phyloP scores from a whole-genome alignment of 495 filamentous ascomycete genomes.

The Usnea hakonensis region DNA sequence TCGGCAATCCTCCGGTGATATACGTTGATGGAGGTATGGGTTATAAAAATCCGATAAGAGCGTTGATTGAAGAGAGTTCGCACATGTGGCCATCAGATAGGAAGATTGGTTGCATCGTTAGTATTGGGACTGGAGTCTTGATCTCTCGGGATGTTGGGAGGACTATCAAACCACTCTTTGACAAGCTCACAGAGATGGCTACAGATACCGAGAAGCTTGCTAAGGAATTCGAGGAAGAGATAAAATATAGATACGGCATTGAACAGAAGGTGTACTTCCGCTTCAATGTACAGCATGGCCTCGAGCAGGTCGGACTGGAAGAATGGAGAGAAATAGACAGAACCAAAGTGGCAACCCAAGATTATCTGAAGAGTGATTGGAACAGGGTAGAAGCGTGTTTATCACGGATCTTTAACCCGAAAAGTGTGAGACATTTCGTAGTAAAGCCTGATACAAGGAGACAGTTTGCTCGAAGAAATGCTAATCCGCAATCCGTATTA shows the following conservation, averaged over 20 bases:
- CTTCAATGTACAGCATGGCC: slow-evolving; percentile 39
- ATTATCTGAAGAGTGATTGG: slow-evolving; percentile 31
- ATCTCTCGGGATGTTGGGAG: neutral
- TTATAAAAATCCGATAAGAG: slow-evolving; percentile 11
- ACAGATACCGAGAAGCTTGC: slow-evolving; percentile 38
- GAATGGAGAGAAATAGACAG: slow-evolving; percentile 32
- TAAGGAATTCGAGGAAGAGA: slow-evolving; percentile 32
- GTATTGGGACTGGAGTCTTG: neutral
- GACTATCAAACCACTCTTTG: slow-evolving; percentile 28
- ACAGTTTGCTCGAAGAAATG: no score
- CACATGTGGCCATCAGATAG: neutral
- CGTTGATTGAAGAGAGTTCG: neutral
- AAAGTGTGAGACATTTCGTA: no score
- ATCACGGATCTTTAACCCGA: neutral
- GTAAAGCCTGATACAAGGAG: no score
- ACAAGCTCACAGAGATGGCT: slow-evolving; percentile 27
- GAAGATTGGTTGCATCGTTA: slow-evolving; percentile 4
- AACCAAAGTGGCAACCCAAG: slow-evolving; percentile 35
- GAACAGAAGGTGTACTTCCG: slow-evolving; percentile 33
- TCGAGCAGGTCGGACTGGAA: slow-evolving; percentile 38
- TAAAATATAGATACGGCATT: slow-evolving; percentile 24
- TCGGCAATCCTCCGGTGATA: slow-evolving; percentile 5
- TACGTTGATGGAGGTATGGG: neutral
- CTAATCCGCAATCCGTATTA: no score
- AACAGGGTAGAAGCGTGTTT: neutral